Evolutionary conservation across 805 yeast genomes (phyloP).

Genomic region (Myxozyma melibiosi): DNA sequence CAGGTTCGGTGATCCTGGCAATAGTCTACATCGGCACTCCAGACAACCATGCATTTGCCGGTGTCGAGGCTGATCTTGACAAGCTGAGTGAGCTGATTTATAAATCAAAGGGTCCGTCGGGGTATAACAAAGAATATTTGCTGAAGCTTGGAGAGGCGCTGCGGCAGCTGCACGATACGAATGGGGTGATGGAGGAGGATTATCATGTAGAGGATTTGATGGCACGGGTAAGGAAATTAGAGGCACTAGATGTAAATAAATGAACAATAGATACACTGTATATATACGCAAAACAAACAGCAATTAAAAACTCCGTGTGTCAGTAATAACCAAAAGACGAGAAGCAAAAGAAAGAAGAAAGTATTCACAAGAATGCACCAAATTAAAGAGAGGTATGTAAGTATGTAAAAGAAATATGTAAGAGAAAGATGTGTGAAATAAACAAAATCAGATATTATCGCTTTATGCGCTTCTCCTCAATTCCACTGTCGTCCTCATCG

Average conservation of each 20-base stretch:
- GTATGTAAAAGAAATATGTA: too few relatives aligned
- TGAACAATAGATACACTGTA: too few relatives aligned
- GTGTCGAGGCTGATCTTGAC: constrained; percentile 63
- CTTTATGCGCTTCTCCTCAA: too few relatives aligned
- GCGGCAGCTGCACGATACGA: constrained; percentile 38
- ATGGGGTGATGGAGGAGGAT: constrained; percentile 14
- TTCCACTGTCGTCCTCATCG: background rate
- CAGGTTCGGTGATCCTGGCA: constrained; percentile 47
- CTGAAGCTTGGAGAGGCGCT: constrained; percentile 55
- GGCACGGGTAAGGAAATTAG: constrained; percentile 7
- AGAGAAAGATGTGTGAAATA: too few relatives aligned
- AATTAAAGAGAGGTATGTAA: too few relatives aligned
- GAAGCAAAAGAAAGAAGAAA: too few relatives aligned
- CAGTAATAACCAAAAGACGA: too few relatives aligned
- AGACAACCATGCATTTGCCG: constrained; percentile 78
- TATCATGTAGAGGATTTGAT: constrained; percentile 21
- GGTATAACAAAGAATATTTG: constrained; percentile 74
- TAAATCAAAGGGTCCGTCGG: constrained; percentile 73
- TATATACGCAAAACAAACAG: too few relatives aligned
- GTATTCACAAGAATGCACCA: too few relatives aligned
- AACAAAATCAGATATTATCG: too few relatives aligned
- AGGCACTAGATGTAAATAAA: background rate
- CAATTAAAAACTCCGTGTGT: too few relatives aligned
- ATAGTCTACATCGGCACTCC: constrained; percentile 81
- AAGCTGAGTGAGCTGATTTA: constrained; percentile 65